These are phyloP conservation scores for Acorus gramineus DNA, from an alignment of 106 monocot species.

Conservation along the genomic window DNA sequence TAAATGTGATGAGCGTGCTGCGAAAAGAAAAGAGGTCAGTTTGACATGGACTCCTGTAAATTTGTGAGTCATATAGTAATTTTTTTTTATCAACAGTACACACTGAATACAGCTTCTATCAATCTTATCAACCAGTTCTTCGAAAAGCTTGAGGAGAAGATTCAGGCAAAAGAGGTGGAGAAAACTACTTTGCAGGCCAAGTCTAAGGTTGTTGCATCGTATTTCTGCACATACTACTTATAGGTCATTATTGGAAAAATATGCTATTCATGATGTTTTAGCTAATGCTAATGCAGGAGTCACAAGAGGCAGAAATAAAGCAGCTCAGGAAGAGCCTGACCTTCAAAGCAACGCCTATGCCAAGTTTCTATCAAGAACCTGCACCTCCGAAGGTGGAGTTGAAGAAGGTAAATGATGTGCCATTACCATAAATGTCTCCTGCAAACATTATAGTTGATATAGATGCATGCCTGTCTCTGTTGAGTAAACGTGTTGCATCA, in stretches of 20 bases:
- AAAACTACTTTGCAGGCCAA: constrained; percentile 1
- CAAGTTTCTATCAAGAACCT: constrained; percentile 3
- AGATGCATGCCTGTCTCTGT: no score
- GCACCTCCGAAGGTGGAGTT: constrained; percentile 2
- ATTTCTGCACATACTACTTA: background rate
- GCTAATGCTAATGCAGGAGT: background rate
- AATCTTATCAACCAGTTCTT: background rate
- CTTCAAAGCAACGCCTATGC: background rate
- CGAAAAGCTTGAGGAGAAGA: constrained; percentile 1
- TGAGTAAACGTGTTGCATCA: no score
- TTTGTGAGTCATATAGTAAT: background rate
- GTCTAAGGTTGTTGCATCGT: background rate
- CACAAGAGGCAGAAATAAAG: background rate
- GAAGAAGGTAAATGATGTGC: background rate
- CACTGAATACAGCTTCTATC: background rate
- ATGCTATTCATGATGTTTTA: background rate
- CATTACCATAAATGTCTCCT: no score
- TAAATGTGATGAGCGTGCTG: constrained; percentile 1
- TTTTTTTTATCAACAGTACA: background rate
- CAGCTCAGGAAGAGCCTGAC: background rate
- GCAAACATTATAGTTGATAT: no score
- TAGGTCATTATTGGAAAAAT: background rate
- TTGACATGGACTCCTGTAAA: background rate
- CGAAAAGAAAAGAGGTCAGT: constrained; percentile 1
- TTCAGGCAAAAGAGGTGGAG: background rate